phyloP scores from a whole-genome alignment of 192 early-diverging fungal species.

The Coemansia reversa region DNA sequence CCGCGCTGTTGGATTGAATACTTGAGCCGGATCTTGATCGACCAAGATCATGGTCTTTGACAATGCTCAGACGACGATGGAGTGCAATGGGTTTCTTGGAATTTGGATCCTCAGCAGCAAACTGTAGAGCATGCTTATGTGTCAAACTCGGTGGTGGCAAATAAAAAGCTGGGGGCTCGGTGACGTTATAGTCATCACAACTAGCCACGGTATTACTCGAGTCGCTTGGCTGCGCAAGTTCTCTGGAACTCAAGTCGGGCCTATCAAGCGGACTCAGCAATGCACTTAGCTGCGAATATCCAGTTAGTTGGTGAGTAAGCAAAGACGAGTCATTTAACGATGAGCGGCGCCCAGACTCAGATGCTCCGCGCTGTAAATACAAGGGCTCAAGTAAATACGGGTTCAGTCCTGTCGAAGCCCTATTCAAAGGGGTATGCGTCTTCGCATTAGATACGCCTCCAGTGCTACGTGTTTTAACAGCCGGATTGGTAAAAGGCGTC shows the following conservation, averaged over 20 bases:
- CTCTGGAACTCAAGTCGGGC: not conserved
- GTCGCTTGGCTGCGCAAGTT: no score
- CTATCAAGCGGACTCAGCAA: not conserved
- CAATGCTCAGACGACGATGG: slow-evolving; percentile 34
- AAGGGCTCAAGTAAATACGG: slow-evolving; percentile 25
- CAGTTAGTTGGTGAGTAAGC: slow-evolving; percentile 27
- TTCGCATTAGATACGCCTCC: slow-evolving; percentile 3
- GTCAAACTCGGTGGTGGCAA: not conserved
- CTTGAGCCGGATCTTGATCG: not conserved
- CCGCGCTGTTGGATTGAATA: not conserved
- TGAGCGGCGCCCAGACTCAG: slow-evolving; percentile 36
- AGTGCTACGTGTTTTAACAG: slow-evolving; percentile 3
- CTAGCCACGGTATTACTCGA: no score
- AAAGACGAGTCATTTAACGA: slow-evolving; percentile 9
- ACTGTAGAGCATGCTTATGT: no score
- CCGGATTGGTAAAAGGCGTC: not conserved
- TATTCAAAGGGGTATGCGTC: slow-evolving; percentile 6
- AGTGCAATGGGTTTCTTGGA: slow-evolving; percentile 1
- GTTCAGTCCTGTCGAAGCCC: slow-evolving; percentile 11
- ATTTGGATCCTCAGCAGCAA: no score
- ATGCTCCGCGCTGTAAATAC: slow-evolving; percentile 38
- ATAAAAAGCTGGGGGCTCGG: no score
- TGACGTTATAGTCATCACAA: no score
- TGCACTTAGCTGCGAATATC: slow-evolving; percentile 5
- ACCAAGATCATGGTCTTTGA: slow-evolving; percentile 34